Evolutionary conservation across 495 filamentous ascomycete species (phyloP).

Genomic region (Penicillium angulare): DNA sequence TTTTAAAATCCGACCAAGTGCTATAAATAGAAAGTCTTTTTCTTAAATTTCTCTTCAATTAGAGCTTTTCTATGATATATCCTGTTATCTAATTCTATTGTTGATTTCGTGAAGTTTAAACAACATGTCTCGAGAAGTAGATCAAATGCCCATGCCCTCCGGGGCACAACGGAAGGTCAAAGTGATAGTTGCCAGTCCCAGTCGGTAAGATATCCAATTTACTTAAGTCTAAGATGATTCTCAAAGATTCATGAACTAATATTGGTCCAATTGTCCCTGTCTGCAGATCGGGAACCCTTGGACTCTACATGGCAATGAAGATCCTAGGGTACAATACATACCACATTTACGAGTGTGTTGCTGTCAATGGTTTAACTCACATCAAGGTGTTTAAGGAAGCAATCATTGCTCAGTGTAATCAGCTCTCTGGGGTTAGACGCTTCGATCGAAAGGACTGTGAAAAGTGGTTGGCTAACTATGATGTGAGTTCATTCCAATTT

Average conservation of each 20-base stretch:
- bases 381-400: conserved; percentile 20
- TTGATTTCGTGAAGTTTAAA: neutral
- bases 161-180: conserved; percentile 10
- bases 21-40: too few species aligned
- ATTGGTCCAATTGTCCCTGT: neutral
- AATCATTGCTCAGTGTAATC: conserved; percentile 13
- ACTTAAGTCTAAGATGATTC: too few species aligned
- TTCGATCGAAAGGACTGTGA: conserved; percentile 16
- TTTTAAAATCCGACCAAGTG: too few species aligned
- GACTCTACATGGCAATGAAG: conserved; percentile 19
- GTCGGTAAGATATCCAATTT: conserved; percentile 10
- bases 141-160: conserved; percentile 10
- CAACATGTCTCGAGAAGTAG: conserved; percentile 17
- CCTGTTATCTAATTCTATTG: neutral
- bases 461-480: conserved; percentile 21
- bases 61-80: neutral
- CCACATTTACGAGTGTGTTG: conserved; percentile 19
- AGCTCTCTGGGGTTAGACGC: conserved; percentile 15
- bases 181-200: conserved; percentile 22
- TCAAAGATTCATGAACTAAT: neutral
- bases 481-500: conserved; percentile 8
- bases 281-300: conserved; percentile 21
- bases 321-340: conserved; percentile 24
- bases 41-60: too few species aligned
- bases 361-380: conserved; percentile 6